phyloP scores from a whole-genome alignment of 371 early-diverging fungal genomes.

The Apophysomyces ossiformis region DNA sequence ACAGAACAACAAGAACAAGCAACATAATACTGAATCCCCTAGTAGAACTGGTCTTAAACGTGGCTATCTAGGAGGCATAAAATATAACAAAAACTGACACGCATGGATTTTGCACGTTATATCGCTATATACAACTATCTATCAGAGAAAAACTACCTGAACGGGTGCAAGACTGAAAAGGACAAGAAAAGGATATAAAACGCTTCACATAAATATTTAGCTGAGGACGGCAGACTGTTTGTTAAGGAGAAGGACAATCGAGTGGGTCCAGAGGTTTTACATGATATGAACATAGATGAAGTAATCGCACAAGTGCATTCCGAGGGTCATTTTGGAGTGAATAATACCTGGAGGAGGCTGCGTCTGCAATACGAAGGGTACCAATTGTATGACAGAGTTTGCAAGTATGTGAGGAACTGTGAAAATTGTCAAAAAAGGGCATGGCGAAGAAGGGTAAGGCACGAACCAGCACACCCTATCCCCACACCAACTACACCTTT shows the following conservation, averaged over 20 bases:
- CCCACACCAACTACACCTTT: slow-evolving; percentile 15
- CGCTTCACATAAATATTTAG: background rate
- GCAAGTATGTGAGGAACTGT: slow-evolving; percentile 11
- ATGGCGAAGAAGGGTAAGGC: background rate
- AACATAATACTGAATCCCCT: no score
- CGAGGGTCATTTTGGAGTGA: slow-evolving; percentile 26
- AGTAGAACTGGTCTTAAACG: no score
- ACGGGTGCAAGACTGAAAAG: no score
- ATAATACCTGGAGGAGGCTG: slow-evolving; percentile 22
- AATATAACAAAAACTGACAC: no score
- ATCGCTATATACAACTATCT: no score
- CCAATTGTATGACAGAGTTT: slow-evolving; percentile 7
- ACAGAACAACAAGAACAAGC: no score
- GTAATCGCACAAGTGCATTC: slow-evolving; percentile 14
- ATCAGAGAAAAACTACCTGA: no score
- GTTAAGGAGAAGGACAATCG: background rate
- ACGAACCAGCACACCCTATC: slow-evolving; percentile 11
- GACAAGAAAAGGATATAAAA: no score
- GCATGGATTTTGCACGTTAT: no score
- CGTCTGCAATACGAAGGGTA: background rate
- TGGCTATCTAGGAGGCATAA: no score
- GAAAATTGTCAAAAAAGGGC: slow-evolving; percentile 16
- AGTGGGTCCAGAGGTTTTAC: slow-evolving; percentile 11
- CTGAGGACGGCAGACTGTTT: background rate
- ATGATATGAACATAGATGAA: slow-evolving; percentile 9